phyloP scores from a whole-genome alignment of 2,329 filamentous ascomycete species.

The Akanthomyces muscarius region DNA sequence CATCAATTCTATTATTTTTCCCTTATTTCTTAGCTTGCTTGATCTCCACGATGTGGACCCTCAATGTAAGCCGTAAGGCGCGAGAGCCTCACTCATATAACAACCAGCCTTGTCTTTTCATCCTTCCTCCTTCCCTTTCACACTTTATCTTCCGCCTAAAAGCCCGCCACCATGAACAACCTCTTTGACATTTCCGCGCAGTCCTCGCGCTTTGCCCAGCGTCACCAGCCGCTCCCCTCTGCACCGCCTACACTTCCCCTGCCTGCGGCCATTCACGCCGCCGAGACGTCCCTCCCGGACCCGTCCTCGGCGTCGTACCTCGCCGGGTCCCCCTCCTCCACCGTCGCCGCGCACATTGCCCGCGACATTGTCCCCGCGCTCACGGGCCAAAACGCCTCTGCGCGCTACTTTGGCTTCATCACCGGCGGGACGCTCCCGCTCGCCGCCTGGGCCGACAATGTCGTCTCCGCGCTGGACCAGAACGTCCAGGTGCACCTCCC shows the following conservation, averaged over 20 bases:
- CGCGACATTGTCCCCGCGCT: slow-evolving; percentile 53
- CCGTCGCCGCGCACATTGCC: slow-evolving; percentile 40
- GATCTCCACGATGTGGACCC: not conserved
- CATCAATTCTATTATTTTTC: too few species aligned
- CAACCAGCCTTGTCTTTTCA: not conserved
- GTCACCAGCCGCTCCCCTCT: slow-evolving; percentile 18
- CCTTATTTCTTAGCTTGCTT: too few species aligned
- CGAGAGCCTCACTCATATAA: not conserved
- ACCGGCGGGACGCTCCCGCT: slow-evolving; percentile 77
- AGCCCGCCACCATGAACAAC: slow-evolving; percentile 1
- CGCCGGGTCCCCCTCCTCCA: slow-evolving; percentile 23
- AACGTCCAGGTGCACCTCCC: slow-evolving; percentile 82
- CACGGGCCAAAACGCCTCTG: slow-evolving; percentile 59
- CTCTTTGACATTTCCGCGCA: slow-evolving; percentile 9
- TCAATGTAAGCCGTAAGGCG: slow-evolving; percentile 14
- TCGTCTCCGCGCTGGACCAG: slow-evolving; percentile 79
- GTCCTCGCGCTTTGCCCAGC: slow-evolving; percentile 23
- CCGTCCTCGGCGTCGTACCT: slow-evolving; percentile 31
- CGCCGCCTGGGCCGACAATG: slow-evolving; percentile 75
- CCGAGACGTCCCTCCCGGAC: slow-evolving; percentile 38
- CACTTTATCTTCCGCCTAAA: not conserved
- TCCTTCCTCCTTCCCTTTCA: not conserved
- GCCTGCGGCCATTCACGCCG: slow-evolving; percentile 30
- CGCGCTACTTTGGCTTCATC: slow-evolving; percentile 84
- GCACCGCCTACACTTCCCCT: slow-evolving; percentile 38